Conservation (phyloP, 495 filamentous ascomycete species). For the Letharia columbiana region DNA sequence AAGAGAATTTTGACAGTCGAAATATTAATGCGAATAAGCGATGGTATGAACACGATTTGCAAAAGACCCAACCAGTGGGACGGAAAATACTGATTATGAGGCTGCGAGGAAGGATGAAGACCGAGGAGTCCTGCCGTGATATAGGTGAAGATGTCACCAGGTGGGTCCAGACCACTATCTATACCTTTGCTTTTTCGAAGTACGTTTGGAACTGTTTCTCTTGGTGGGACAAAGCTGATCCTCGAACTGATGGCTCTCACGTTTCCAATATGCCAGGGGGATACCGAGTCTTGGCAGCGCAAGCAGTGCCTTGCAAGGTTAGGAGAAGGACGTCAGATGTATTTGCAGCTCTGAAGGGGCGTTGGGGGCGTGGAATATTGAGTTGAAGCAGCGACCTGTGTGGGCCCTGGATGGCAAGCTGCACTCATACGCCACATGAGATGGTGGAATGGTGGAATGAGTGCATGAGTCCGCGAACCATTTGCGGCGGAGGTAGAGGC, state of each 20-base stretch:
- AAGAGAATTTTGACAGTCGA: slow-evolving; percentile 5
- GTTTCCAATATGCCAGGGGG: slow-evolving; percentile 6
- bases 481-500: slow-evolving; percentile 12
- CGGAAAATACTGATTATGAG: slow-evolving; percentile 11
- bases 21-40: slow-evolving; percentile 15
- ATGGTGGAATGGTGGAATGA: slow-evolving; percentile 4
- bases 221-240: neutral
- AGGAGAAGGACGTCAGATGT: slow-evolving; percentile 3
- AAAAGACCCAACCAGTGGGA: slow-evolving; percentile 19
- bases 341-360: slow-evolving; percentile 1
- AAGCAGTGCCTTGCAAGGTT: slow-evolving; percentile 18
- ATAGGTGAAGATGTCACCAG: slow-evolving; percentile 1
- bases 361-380: slow-evolving; percentile 11
- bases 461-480: neutral
- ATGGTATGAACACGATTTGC: neutral
- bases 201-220: slow-evolving; percentile 5
- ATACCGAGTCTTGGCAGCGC: slow-evolving; percentile 11
- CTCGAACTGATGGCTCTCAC: neutral
- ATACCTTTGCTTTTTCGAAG: slow-evolving; percentile 6
- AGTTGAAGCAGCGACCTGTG: neutral
- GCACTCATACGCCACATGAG: slow-evolving; percentile 5
- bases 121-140: slow-evolving; percentile 19
- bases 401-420: slow-evolving; percentile 1
- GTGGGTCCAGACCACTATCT: slow-evolving; percentile 15
- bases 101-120: slow-evolving; percentile 14